Evolutionary conservation across 2,329 filamentous ascomycete genomes (phyloP).

Genomic region (Penicillium vulpinum): DNA sequence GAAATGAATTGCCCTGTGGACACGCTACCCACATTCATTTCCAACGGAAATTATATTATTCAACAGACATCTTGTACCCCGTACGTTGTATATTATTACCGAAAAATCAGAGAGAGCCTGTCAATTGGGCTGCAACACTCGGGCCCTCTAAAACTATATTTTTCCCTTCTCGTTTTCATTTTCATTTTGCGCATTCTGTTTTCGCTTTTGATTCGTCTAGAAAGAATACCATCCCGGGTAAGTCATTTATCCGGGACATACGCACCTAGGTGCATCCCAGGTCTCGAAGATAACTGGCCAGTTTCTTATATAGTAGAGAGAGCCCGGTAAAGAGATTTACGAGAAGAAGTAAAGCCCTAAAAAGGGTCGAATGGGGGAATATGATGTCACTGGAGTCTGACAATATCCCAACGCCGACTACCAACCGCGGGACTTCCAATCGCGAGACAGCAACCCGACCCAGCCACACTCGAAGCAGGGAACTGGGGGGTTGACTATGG

Average conservation of each 20-base stretch:
- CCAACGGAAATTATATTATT: not conserved
- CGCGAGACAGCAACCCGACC: not conserved
- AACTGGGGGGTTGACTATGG: not conserved
- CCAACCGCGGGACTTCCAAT: not conserved
- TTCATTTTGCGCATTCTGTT: no score
- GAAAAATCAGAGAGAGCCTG: not conserved
- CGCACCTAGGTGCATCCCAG: not conserved
- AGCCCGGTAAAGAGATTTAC: not conserved
- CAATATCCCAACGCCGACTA: not conserved
- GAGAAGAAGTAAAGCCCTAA: not conserved
- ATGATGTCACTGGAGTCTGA: slow-evolving; percentile 7
- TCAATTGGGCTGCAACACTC: slow-evolving; percentile 3
- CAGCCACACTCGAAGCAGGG: slow-evolving; percentile 7
- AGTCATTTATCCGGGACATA: slow-evolving; percentile 2
- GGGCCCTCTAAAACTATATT: not conserved
- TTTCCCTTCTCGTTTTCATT: not conserved
- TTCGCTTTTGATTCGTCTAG: not conserved
- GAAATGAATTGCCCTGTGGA: not conserved
- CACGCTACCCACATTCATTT: slow-evolving; percentile 2
- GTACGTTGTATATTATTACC: not conserved
- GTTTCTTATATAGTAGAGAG: not conserved
- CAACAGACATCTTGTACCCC: not conserved
- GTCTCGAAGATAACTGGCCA: not conserved
- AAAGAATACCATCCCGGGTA: not conserved
- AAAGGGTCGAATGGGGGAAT: not conserved